Percentiles rank a stretch among this genome's conserved stretches.
phyloP scores from a whole-genome alignment of 352 stramenopile species.

The Aphanomyces cochlioides region DNA sequence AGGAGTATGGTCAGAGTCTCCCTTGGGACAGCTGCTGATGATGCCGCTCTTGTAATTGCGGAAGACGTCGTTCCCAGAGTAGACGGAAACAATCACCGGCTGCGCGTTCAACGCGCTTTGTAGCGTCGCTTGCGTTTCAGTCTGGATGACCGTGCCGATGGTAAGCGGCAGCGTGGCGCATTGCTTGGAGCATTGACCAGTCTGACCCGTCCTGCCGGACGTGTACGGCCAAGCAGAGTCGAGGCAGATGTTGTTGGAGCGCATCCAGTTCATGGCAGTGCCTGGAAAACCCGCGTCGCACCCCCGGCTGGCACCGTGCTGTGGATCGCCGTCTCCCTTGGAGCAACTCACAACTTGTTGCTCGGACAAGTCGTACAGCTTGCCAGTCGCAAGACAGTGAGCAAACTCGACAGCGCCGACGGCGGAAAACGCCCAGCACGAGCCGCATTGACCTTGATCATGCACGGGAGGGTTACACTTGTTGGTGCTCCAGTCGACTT shows the following conservation, averaged over 20 bases:
- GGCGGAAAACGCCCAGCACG: conserved; percentile 47
- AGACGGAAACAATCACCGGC: conserved; percentile 58
- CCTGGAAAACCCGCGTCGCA: conserved; percentile 59
- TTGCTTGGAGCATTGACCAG: conserved; percentile 28
- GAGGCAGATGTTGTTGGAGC: conserved; percentile 28
- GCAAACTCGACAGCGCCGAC: conserved; percentile 35
- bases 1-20: conserved; percentile 47
- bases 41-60: conserved; percentile 62
- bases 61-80: conserved; percentile 56
- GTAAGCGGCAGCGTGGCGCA: background rate
- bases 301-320: conserved; percentile 36
- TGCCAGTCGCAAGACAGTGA: conserved; percentile 33
- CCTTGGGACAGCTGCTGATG: conserved; percentile 39
- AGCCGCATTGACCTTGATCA: conserved; percentile 44
- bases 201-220: conserved; percentile 32
- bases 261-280: conserved; percentile 58
- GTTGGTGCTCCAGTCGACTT: conserved; percentile 29
- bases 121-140: conserved; percentile 40
- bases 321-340: conserved; percentile 11
- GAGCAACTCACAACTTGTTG: conserved; percentile 74
- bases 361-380: conserved; percentile 44
- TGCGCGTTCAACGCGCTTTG: conserved; percentile 48
- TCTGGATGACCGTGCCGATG: conserved; percentile 33
- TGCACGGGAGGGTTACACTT: conserved; percentile 32
- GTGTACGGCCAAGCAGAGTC: conserved; percentile 25